phyloP scores from a whole-genome alignment of 371 early-diverging fungal genomes.

The Nosema muscidifuracis region DNA sequence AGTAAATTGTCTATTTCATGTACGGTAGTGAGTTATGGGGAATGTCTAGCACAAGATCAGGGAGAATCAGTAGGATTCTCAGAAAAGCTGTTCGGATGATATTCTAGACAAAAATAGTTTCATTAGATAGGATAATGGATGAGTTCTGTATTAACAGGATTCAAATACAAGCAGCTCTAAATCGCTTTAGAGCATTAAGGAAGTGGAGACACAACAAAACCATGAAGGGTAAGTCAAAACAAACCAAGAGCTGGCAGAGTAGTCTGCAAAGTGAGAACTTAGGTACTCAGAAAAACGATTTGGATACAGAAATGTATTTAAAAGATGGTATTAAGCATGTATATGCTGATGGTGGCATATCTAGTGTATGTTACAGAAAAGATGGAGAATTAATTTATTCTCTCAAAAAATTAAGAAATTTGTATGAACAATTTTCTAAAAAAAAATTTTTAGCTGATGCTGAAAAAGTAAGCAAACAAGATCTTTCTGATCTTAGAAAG shows the following conservation, averaged over 20 bases:
- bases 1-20: too few species aligned
- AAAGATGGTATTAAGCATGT: not conserved
- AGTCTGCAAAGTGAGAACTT: not conserved
- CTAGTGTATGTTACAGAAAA: not conserved
- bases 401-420: not conserved
- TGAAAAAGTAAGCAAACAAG: not conserved
- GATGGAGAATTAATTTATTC: not conserved
- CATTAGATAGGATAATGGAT: conserved; percentile 12
- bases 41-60: too few species aligned
- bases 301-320: not conserved
- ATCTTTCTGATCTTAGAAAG: not conserved
- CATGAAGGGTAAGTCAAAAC: not conserved
- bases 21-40: too few species aligned
- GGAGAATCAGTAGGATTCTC: not conserved
- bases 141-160: too few species aligned
- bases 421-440: not conserved
- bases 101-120: conserved; percentile 23
- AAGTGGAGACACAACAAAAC: not conserved
- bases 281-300: not conserved
- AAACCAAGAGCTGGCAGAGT: not conserved
- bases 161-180: too few species aligned
- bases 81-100: conserved; percentile 34
- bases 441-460: not conserved
- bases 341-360: not conserved
- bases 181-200: not conserved